Evolutionary conservation across 768 basidiomycete genomes (phyloP), one percentile per base, ranked within the genome.

Genomic region (Agrocybe pediades): DNA sequence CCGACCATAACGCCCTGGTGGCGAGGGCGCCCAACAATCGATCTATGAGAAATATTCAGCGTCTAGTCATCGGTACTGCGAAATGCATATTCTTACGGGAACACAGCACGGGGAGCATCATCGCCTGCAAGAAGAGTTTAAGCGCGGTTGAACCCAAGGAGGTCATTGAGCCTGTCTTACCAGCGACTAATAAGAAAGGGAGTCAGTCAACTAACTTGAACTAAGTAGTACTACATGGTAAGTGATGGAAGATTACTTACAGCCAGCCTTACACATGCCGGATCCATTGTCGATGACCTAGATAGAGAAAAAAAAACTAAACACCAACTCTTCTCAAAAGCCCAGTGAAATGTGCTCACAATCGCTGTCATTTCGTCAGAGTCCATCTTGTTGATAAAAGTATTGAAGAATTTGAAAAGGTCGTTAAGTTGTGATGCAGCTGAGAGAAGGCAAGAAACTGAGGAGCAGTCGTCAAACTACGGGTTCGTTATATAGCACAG

Each of bases 251-350:
- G 63, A 62, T 59, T 33, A 87, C 89, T 65, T 72, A 92, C 91
- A 94, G 77, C 97, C 96, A 85, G 96, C 96, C 81, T 98, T 98
- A 89, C 95, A 98, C 95, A 98, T 98, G 76, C 95, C 96, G 69
- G 95, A 98, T 69, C 92, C 93, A 73, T 92, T 92, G 75, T 93
- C 89, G 70, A 91, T 88, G 74, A 92, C 90, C 89, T 90, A 60
- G 25, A 44, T 20, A 24, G 44, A 73, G 72, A 21, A 13, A 25
- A 43, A 39, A 13, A 4, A 42, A 15, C 29, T 19, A 15, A 20
- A 33, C 16, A n/a, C 39, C 46, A n/a, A 36, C 21, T 25, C 13
- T 23, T 5, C 41, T 15, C 46, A 13, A 19, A 16, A 7, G 9
- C n/a, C n/a, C 1, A 41, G n/a, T 21, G 24, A 20, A 19, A 29